phyloP scores from a whole-genome alignment of 1,139 yeast genomes.

The Lodderomyces metapsilosis region DNA sequence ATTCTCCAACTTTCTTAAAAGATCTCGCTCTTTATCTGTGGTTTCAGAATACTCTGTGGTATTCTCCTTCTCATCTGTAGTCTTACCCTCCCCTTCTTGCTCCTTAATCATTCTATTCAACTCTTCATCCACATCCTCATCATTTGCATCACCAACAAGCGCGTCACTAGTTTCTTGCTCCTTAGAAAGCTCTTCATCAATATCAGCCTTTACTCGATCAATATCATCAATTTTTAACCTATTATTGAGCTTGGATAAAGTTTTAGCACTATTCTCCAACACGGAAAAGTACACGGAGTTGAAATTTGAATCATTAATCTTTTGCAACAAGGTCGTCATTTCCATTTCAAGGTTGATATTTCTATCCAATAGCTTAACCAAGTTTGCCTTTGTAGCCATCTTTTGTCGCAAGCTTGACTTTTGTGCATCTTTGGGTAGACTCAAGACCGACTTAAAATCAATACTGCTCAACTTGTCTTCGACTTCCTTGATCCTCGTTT shows the following conservation, averaged over 20 bases:
- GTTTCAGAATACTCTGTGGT: not conserved
- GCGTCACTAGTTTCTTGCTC: constrained; percentile 35
- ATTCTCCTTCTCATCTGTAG: constrained; percentile 3
- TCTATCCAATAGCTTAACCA: constrained; percentile 29
- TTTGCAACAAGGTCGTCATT: constrained; percentile 35
- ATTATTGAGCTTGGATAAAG: constrained; percentile 32
- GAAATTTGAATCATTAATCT: constrained; percentile 48
- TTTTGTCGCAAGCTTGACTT: constrained; percentile 10
- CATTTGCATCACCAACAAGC: constrained; percentile 22
- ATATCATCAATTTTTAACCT: constrained; percentile 29
- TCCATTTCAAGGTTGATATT: constrained; percentile 34
- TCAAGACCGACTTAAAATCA: constrained; percentile 15
- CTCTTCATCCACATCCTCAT: constrained; percentile 36
- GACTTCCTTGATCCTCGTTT: constrained; percentile 19
- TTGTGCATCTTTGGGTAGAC: constrained; percentile 13
- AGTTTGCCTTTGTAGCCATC: constrained; percentile 16
- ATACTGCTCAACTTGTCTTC: constrained; percentile 24
- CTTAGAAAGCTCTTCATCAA: constrained; percentile 38
- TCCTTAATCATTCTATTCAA: constrained; percentile 9
- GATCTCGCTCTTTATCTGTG: constrained; percentile 3
- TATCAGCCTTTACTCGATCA: constrained; percentile 36
- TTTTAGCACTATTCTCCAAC: constrained; percentile 33
- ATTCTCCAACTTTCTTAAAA: constrained; percentile 11
- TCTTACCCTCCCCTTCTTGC: not conserved
- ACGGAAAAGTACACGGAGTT: constrained; percentile 40